A percentile compares a stretch with the other conserved stretches of the same genome.
phyloP scores from a whole-genome alignment of 2,329 filamentous ascomycete species.

The Calonectria leucothoes region DNA sequence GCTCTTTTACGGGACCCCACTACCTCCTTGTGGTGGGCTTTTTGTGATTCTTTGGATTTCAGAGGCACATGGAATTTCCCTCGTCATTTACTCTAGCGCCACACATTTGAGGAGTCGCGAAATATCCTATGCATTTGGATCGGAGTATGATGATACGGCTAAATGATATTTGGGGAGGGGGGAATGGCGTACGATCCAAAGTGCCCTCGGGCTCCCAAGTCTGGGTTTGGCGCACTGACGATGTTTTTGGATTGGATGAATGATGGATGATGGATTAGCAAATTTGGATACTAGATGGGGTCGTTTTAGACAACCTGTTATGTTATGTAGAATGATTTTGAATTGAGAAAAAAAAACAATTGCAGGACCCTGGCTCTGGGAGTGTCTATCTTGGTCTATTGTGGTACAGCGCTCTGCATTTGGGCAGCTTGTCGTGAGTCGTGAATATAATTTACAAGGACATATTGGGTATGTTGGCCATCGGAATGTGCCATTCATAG shows the following conservation, averaged over 20 bases:
- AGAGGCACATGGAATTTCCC: slow-evolving; percentile 15
- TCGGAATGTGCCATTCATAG: slow-evolving; percentile 16
- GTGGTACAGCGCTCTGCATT: not conserved
- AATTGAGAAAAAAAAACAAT: slow-evolving; percentile 24
- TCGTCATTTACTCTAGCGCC: slow-evolving; percentile 36
- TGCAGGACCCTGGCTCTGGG: slow-evolving; percentile 24
- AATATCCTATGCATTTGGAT: slow-evolving; percentile 43
- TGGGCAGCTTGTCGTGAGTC: not conserved
- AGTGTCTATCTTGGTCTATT: slow-evolving; percentile 13
- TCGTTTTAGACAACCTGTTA: slow-evolving; percentile 37
- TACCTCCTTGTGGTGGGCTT: slow-evolving; percentile 25
- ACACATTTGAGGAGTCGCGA: slow-evolving; percentile 40
- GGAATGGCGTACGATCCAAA: slow-evolving; percentile 39
- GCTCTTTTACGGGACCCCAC: slow-evolving; percentile 29
- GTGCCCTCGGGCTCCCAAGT: slow-evolving; percentile 22
- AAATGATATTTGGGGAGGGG: slow-evolving; percentile 31
- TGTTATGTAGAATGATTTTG: slow-evolving; percentile 39
- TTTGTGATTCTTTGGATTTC: slow-evolving; percentile 26
- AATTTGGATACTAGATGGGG: slow-evolving; percentile 38
- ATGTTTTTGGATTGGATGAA: slow-evolving; percentile 32
- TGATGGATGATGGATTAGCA: slow-evolving; percentile 35
- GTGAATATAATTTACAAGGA: slow-evolving; percentile 7
- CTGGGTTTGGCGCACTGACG: slow-evolving; percentile 37
- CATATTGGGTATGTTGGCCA: not conserved
- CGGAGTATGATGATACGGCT: slow-evolving; percentile 44